These are phyloP conservation scores for Rhizopogon vinicolor DNA, from an alignment of 768 basidiomycete genomes.

Conservation along the genomic window DNA sequence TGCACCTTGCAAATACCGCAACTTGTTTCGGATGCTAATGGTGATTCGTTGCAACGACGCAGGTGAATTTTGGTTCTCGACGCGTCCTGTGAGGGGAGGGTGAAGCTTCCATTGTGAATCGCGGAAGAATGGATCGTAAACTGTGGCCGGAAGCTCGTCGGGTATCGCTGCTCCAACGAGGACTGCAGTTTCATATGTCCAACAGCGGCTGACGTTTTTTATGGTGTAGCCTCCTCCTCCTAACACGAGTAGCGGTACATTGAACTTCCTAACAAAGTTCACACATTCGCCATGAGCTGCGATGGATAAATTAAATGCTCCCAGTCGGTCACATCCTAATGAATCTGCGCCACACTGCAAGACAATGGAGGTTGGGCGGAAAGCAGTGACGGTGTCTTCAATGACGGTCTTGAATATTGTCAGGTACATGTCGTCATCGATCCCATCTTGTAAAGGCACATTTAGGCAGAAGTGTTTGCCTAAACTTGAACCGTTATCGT, in stretches of 20 bases:
- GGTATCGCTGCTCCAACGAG: constrained; percentile 81
- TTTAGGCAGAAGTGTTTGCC: constrained; percentile 97
- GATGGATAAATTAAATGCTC: constrained; percentile 96
- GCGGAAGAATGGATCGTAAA: constrained; percentile 90
- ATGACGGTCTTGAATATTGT: constrained; percentile 95
- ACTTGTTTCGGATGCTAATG: constrained; percentile 78
- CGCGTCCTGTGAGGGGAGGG: constrained; percentile 85
- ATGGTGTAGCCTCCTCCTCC: constrained; percentile 98
- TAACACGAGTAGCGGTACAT: constrained; percentile 84
- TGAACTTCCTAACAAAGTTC: constrained; percentile 90
- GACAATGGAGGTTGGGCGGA: constrained; percentile 86
- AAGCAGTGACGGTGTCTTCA: constrained; percentile 87
- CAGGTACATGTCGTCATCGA: constrained; percentile 97
- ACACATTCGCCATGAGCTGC: constrained; percentile 98
- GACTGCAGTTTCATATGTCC: constrained; percentile 97
- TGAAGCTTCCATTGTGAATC: constrained; percentile 92
- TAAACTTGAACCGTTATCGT: constrained; percentile 82
- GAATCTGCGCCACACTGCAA: constrained; percentile 97
- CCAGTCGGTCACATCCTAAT: constrained; percentile 89
- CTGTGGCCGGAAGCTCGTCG: constrained; percentile 81
- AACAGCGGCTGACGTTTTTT: constrained; percentile 96
- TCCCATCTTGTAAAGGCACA: constrained; percentile 91
- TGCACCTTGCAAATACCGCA: constrained; percentile 90
- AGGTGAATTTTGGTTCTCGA: constrained; percentile 89
- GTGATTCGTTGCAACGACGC: constrained; percentile 83